Conservation (phyloP, 768 basidiomycete species). For the Hydnum rufescens region DNA sequence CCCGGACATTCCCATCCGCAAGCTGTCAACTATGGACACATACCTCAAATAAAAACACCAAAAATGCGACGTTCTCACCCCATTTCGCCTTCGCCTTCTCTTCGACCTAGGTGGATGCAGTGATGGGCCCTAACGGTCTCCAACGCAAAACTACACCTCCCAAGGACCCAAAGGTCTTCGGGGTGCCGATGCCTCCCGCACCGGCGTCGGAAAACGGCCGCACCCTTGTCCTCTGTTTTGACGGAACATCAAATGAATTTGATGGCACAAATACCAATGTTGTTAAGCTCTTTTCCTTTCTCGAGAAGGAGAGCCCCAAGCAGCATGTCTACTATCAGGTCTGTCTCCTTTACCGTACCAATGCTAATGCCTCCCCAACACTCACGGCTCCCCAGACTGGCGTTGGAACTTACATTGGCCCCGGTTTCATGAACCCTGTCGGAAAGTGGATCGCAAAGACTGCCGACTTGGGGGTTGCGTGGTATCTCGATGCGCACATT, state of each 20-base stretch:
- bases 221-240: constrained; percentile 12
- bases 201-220: not conserved
- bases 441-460: constrained; percentile 4
- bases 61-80: not conserved
- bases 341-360: not conserved
- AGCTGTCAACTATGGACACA: no score
- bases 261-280: constrained; percentile 12
- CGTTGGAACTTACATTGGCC: not conserved
- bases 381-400: not conserved
- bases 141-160: not conserved
- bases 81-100: not conserved
- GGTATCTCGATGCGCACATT: constrained; percentile 11
- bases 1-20: no score
- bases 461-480: constrained; percentile 9
- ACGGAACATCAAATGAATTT: constrained; percentile 10
- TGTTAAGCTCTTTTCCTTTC: constrained; percentile 17
- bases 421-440: not conserved
- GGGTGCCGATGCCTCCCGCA: not conserved
- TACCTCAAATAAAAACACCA: no score
- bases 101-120: no score
- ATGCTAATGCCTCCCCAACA: not conserved
- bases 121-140: no score
- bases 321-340: constrained; percentile 16
- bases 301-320: constrained; percentile 15
- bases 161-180: not conserved